Evolutionary conservation across 345 rosid species (phyloP), one percentile per base, ranked within the genome.

Genomic region (Erysimum cheiranthoides): DNA sequence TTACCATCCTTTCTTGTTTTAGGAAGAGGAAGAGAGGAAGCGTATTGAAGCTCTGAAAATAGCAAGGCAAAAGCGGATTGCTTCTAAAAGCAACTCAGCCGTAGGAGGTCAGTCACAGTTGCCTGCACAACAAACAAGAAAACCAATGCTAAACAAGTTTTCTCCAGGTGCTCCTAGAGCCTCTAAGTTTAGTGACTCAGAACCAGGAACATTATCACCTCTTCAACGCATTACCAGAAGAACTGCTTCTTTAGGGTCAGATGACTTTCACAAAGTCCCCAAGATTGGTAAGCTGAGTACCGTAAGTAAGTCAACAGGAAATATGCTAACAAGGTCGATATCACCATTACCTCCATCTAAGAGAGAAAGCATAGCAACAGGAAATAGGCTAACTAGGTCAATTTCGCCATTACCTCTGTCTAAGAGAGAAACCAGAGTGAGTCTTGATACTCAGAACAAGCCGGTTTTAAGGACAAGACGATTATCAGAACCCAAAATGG

Each of bases 31-130:
- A 54, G 87, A 90, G 78, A 83, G 66, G 50, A 92, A 74, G 75
- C 89, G 99, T 39, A 79, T 95, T 4, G 97, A 92, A 81, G 85
- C 84, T 63, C 84, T 93, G 77, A 93, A 88, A 77, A 61, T 86
- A 56, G 91, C 85, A 77, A 91, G 98, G 81, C 96, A 93, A 74
- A 89, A 93, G 83, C 81, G 98, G 82, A 93, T 93, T 68, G 89
- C 96, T 74, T 83, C 97, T 40, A 86, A 88, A 77, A 85, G 86
- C 66, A 80, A 87, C 73, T 74, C 92, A 27, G 51, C 71, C 35
- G 73, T 85, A 53, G 80, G 79, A 53, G 80, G 79, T 66, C 90
- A 81, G 76, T 61, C 89, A 70, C 69, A 79, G 38, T 74, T 73
- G 49, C 62, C 85, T 38, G 73, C 74, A 49, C 86, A 79, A 58